Base-by-base conservation (phyloP, 2,329 filamentous ascomycete genomes). In the Diplocarpon mali region DNA sequence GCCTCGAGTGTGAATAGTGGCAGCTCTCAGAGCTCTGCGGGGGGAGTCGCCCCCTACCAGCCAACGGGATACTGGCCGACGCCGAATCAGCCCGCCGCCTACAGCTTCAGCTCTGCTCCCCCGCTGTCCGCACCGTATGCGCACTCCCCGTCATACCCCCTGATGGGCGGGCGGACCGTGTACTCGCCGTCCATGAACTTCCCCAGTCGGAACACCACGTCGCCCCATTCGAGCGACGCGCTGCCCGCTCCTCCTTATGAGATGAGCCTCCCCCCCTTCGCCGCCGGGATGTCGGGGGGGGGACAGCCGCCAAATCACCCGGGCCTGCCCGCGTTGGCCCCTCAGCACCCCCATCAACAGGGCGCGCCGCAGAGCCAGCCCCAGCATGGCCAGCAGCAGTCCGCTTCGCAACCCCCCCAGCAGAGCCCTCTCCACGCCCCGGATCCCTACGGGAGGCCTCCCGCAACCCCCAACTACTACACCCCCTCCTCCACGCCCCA, bases 211-310 rank as follows among this genome's bases (percentile, higher is more conserved):
- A 69, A 67, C 53, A 67, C 73, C 35, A 71, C 73, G 53, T 78
- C 78, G 40, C 80, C 83, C 9, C 71, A 75, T 7, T 68, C 70
- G 24, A 70, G 68, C 38, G 78, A 86, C 59, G 72, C 71, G 39
- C 68, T 89, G 44, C 74, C 83, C 48, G 70, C 76, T 44, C 77
- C 82, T 48, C 73, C 80, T 6, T 86, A 81, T 64, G 80, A 84
- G 51, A 69, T 77, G 50, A 77, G 41, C 53, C 71, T 82, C 48
- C 74, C 79, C 36, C 70, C 78, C 29, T 86, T 81, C 60, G 72
- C 78, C 48, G 73, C 73, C 40, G 67, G 71, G 37, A 66, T 79
- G 59, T 70, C 73, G 10, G 73, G 74, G 28, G 67, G 61, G 50
- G 55, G 55, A 12, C 52, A 50, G 35, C 53, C 54, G 10, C 42